A percentile compares a stretch with the other conserved stretches of the same genome.
phyloP scores from a whole-genome alignment of 371 early-diverging fungal genomes.

The Dipsacomyces acuminosporus region DNA sequence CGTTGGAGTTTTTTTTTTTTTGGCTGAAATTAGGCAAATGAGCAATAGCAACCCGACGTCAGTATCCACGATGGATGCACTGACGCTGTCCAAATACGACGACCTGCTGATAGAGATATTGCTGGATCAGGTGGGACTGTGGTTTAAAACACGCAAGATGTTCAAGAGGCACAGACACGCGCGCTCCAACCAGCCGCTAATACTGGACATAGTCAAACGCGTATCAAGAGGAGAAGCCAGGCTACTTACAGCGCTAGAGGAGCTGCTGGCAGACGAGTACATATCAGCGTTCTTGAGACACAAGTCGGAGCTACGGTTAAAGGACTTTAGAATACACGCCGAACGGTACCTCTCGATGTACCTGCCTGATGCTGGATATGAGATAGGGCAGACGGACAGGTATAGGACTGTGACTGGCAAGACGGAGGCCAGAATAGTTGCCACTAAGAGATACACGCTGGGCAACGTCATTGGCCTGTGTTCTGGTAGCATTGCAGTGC shows the following conservation, averaged over 20 bases:
- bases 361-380: constrained; percentile 78
- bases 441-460: constrained; percentile 65
- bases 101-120: constrained; percentile 66
- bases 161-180: constrained; percentile 42
- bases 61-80: constrained; percentile 49
- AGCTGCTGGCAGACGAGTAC: constrained; percentile 31
- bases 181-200: constrained; percentile 27
- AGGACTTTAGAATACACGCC: constrained; percentile 48
- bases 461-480: constrained; percentile 77
- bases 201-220: constrained; percentile 55
- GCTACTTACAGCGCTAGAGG: constrained; percentile 15
- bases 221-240: constrained; percentile 17
- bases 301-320: constrained; percentile 11
- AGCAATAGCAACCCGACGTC: not conserved
- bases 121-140: constrained; percentile 59
- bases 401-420: constrained; percentile 64
- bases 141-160: constrained; percentile 67
- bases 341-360: constrained; percentile 71
- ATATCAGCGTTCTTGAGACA: constrained; percentile 28
- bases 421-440: constrained; percentile 80
- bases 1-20: too few species aligned
- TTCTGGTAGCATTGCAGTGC: constrained; percentile 68
- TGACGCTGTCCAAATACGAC: constrained; percentile 61
- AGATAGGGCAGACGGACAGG: constrained; percentile 65
- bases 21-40: too few species aligned